Conservation (phyloP, 768 basidiomycete species). For the Podaxis carcinomalis region DNA sequence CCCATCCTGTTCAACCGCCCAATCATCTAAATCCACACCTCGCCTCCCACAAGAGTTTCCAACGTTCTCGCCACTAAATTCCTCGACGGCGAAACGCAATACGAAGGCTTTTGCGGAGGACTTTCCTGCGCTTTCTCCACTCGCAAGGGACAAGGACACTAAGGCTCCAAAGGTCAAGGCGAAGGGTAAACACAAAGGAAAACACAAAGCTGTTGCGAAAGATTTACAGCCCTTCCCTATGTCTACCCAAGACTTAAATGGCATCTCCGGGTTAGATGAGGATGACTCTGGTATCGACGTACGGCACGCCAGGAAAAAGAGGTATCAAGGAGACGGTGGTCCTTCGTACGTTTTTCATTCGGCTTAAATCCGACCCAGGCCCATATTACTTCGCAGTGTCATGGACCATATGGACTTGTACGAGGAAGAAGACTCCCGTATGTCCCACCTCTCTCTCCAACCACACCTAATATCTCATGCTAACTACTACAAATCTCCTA, state of each 20-base stretch:
- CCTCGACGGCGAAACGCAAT: not conserved
- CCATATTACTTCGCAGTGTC: not conserved
- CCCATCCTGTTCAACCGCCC: not conserved
- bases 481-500: slow-evolving; percentile 19
- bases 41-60: slow-evolving; percentile 9
- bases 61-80: slow-evolving; percentile 1
- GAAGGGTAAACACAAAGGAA: not conserved
- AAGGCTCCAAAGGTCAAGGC: not conserved
- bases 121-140: slow-evolving; percentile 7
- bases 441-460: not conserved
- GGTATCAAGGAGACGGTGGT: not conserved
- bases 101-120: not conserved
- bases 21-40: not conserved
- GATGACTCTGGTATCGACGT: not conserved
- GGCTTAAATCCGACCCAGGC: not conserved
- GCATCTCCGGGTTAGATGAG: not conserved
- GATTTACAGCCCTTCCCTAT: slow-evolving; percentile 13
- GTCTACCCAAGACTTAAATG: slow-evolving; percentile 7
- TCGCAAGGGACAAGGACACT: not conserved
- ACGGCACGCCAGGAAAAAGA: slow-evolving; percentile 1
- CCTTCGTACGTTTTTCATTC: not conserved
- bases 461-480: not conserved
- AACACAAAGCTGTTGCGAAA: slow-evolving; percentile 6
- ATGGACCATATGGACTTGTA: slow-evolving; percentile 16
- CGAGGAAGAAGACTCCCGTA: slow-evolving; percentile 38